phyloP scores from a whole-genome alignment of 2,329 filamentous ascomycete species.

The Microsporum audouinii region DNA sequence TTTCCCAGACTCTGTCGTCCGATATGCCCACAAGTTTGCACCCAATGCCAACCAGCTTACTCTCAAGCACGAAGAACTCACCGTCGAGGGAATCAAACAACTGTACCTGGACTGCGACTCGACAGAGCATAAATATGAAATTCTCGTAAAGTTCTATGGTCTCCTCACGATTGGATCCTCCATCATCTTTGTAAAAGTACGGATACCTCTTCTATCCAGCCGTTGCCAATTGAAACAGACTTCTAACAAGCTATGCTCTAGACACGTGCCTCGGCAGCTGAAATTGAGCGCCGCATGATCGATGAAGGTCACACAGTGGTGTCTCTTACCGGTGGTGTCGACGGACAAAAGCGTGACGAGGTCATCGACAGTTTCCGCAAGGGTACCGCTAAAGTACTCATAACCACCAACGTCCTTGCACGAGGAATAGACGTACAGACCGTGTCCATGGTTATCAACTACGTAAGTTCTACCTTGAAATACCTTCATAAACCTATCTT shows the following conservation, averaged over 20 bases:
- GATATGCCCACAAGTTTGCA: constrained; percentile 73
- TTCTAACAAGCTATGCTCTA: constrained; percentile 25
- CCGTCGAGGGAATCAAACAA: constrained; percentile 93
- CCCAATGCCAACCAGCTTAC: constrained; percentile 78
- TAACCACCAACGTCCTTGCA: constrained; percentile 92
- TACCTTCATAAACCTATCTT: not conserved
- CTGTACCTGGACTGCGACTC: constrained; percentile 89
- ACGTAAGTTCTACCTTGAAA: constrained; percentile 39
- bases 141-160: constrained; percentile 85
- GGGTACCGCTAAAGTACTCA: constrained; percentile 85
- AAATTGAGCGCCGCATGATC: constrained; percentile 77
- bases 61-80: constrained; percentile 79
- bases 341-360: constrained; percentile 69
- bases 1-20: constrained; percentile 72
- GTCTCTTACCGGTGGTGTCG: constrained; percentile 76
- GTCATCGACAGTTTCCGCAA: constrained; percentile 78
- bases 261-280: constrained; percentile 73
- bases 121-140: constrained; percentile 73
- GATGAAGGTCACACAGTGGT: constrained; percentile 85
- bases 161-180: constrained; percentile 94
- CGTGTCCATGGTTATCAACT: constrained; percentile 98
- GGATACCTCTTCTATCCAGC: not conserved
- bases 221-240: not conserved
- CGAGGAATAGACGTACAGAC: constrained; percentile 87
- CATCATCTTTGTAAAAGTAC: constrained; percentile 91